These are phyloP conservation scores for Acer negundo DNA, from an alignment of 345 rosid genomes.

Conservation along the genomic window DNA sequence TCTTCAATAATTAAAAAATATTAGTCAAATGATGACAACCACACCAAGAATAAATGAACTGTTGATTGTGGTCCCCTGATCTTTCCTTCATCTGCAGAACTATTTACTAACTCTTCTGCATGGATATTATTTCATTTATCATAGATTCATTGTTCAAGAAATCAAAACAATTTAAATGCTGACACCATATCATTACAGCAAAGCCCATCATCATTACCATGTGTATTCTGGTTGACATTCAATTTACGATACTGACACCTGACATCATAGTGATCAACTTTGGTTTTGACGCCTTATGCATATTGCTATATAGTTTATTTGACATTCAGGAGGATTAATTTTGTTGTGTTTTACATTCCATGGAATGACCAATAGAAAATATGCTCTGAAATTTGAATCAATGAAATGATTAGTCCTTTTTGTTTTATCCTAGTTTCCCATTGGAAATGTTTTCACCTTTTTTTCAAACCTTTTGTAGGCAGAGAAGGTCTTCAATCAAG, in stretches of 20 bases:
- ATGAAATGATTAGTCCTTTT: not conserved
- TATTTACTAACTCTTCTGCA: not conserved
- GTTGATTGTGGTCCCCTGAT: not conserved
- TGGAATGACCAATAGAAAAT: slow-evolving; percentile 4
- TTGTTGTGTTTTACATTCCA: not conserved
- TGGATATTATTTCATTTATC: not conserved
- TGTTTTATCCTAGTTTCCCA: not conserved
- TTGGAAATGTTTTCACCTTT: not conserved
- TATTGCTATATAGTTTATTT: not conserved
- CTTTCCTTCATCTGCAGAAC: not conserved
- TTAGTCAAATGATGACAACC: not conserved
- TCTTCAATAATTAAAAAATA: not conserved
- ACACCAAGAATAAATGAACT: not conserved
- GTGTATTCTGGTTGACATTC: not conserved
- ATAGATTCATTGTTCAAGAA: not conserved
- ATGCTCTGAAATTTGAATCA: not conserved
- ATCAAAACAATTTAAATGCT: not conserved
- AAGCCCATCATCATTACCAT: not conserved
- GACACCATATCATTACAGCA: not conserved
- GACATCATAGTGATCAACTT: not conserved
- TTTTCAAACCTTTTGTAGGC: slow-evolving; percentile 46
- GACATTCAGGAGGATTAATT: slow-evolving; percentile 5
- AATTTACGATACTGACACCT: not conserved
- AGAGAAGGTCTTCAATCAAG: slow-evolving; percentile 97
- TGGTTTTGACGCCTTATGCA: not conserved